phyloP scores from a whole-genome alignment of 1,284 basidiomycete species.

The Moesziomyces globuligerus region DNA sequence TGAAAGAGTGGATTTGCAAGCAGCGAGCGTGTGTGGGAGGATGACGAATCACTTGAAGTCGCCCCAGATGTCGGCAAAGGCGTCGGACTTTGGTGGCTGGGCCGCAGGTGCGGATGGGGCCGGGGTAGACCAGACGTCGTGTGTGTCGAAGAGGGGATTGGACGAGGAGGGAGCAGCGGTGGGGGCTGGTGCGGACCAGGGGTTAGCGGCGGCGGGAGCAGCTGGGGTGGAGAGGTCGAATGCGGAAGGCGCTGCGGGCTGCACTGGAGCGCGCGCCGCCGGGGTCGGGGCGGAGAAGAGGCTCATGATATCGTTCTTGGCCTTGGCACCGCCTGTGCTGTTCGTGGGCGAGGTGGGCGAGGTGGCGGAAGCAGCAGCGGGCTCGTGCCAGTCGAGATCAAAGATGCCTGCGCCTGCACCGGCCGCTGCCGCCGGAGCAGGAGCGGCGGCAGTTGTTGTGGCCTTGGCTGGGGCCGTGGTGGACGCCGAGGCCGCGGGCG shows the following conservation, averaged over 20 bases:
- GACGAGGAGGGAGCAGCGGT: background rate
- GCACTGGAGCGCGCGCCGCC: constrained; percentile 1
- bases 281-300: constrained; percentile 71
- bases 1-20: no score
- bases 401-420: constrained; percentile 76
- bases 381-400: constrained; percentile 78
- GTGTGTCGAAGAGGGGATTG: constrained; percentile 46
- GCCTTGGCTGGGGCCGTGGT: constrained; percentile 11
- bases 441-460: constrained; percentile 9
- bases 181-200: background rate
- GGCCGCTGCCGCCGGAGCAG: constrained; percentile 49
- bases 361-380: constrained; percentile 50
- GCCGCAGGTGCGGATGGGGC: constrained; percentile 1
- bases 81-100: constrained; percentile 49
- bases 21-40: no score
- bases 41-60: constrained; percentile 53
- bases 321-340: constrained; percentile 62
- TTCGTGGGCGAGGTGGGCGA: constrained; percentile 67
- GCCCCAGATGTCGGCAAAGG: constrained; percentile 66
- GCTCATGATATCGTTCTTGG: constrained; percentile 85
- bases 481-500: constrained; percentile 3
- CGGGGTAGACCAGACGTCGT: constrained; percentile 52
- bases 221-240: background rate
- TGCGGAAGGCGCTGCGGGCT: background rate
- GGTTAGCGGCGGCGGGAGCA: background rate